A percentile compares a stretch with the other conserved stretches of the same genome.
Evolutionary conservation across 371 early-diverging fungal genomes (phyloP).

Genomic region (Mortierella sp.): DNA sequence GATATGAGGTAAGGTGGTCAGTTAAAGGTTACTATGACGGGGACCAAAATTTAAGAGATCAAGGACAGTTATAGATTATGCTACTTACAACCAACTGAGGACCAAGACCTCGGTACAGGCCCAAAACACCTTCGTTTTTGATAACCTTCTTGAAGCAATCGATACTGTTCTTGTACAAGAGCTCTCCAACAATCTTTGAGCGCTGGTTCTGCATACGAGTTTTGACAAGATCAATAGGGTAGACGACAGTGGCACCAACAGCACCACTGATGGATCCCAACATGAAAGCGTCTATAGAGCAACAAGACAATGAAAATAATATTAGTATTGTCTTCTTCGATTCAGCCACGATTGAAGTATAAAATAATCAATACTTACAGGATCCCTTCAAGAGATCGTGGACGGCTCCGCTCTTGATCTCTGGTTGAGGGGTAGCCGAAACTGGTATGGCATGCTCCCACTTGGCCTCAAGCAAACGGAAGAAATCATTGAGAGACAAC

Average conservation of each 20-base stretch:
- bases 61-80: neutral
- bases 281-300: constrained; percentile 73
- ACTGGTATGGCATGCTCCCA: constrained; percentile 62
- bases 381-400: constrained; percentile 60
- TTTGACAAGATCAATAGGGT: constrained; percentile 98
- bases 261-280: constrained; percentile 96
- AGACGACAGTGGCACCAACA: constrained; percentile 95
- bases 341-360: neutral
- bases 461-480: constrained; percentile 73
- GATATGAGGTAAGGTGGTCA: neutral
- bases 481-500: constrained; percentile 71
- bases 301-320: neutral
- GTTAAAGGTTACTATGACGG: neutral
- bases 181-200: constrained; percentile 90
- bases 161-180: constrained; percentile 92
- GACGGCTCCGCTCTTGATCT: constrained; percentile 29
- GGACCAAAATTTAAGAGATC: neutral
- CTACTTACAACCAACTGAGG: constrained; percentile 88
- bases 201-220: constrained; percentile 99
- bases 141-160: constrained; percentile 97
- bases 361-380: constrained; percentile 35
- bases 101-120: constrained; percentile 95
- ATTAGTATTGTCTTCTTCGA: neutral
- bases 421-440: constrained; percentile 28
- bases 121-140: constrained; percentile 91